Base-by-base conservation (phyloP, 2,329 filamentous ascomycete species). In the Penicillium sp. region DNA sequence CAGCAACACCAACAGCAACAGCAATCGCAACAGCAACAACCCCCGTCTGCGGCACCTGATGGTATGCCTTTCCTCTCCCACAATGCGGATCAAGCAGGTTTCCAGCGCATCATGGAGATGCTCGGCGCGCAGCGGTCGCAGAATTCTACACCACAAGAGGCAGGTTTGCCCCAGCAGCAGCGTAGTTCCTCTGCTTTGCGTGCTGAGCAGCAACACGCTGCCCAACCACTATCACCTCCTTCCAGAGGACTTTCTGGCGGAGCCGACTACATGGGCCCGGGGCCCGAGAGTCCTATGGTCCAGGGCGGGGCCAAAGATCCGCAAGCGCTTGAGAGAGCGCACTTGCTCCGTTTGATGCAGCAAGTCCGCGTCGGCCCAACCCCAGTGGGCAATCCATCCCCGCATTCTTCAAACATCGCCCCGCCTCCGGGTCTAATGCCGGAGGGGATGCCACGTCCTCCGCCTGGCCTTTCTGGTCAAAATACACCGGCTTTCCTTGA, bases 271-370 rank as follows among this genome's bases (percentile, higher is more conserved):
- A 61, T 67, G 53, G 53, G 59, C 46, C 49, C 62, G 41, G 58
- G 55, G 1, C 57, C 65, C 10, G 68, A 70, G 40, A 59, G 57
- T 45, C 53, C 66, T 2, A 51, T 68, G 27, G 47, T 57, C 5
- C 60, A 65, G 28, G 57, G 60, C 70, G 28, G 66, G 68, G 54
- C 69, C 49, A 66, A 70, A 66, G 63, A 74, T 53, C 47, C 73
- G 61, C 70, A 66, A 55, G 63, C 54, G 65, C 81, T 77, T 59
- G 88, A 92, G 60, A 82, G 86, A n/a, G 87, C 95, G 56, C 91
- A 93, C 65, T 74, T 95, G 41, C 88, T 95, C 70, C 87, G 84
- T 53, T 77, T 95, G 27, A 93, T 95, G 88, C 82, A 86, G 58
- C 77, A 80, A 61, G 73, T 77, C 13, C 67, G 66, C 36, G 60